These are phyloP conservation scores for Isabelozyma rhagii DNA, from an alignment of 805 yeast genomes.

Conservation along the genomic window DNA sequence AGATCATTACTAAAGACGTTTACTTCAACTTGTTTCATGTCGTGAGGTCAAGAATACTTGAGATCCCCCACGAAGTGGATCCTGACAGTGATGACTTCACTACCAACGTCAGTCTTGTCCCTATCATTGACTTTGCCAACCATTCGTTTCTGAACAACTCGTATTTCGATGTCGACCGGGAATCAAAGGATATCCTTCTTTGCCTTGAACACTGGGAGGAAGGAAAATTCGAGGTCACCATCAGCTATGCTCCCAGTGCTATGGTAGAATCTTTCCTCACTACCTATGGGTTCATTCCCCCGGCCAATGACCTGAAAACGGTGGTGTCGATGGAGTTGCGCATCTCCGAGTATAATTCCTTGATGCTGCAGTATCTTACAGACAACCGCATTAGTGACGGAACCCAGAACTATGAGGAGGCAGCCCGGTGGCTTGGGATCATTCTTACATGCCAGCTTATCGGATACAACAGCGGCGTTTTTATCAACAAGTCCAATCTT, in stretches of 20 bases:
- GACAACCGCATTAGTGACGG: not conserved
- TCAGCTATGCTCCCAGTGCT: constrained; percentile 21
- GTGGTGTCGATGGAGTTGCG: constrained; percentile 6
- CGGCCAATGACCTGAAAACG: not conserved
- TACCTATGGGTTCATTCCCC: constrained; percentile 32
- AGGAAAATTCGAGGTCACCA: constrained; percentile 18
- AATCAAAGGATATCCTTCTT: constrained; percentile 52
- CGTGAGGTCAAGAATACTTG: constrained; percentile 57
- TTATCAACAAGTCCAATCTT: not conserved
- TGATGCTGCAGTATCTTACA: not conserved
- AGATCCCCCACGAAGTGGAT: constrained; percentile 49
- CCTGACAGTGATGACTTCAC: constrained; percentile 46
- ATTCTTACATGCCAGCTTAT: not conserved
- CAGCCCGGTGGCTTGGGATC: not conserved
- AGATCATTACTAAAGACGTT: not conserved
- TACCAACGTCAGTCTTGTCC: constrained; percentile 55
- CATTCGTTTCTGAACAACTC: constrained; percentile 49
- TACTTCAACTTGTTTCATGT: constrained; percentile 37
- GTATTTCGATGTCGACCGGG: constrained; percentile 56
- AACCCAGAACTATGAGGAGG: not conserved
- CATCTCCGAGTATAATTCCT: constrained; percentile 7
- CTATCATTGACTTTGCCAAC: constrained; percentile 66
- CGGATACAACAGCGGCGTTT: not conserved
- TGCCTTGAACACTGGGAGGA: constrained; percentile 33
- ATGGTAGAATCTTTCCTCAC: constrained; percentile 20